Evolutionary conservation across 768 basidiomycete genomes (phyloP).

Genomic region (Panus rudis): DNA sequence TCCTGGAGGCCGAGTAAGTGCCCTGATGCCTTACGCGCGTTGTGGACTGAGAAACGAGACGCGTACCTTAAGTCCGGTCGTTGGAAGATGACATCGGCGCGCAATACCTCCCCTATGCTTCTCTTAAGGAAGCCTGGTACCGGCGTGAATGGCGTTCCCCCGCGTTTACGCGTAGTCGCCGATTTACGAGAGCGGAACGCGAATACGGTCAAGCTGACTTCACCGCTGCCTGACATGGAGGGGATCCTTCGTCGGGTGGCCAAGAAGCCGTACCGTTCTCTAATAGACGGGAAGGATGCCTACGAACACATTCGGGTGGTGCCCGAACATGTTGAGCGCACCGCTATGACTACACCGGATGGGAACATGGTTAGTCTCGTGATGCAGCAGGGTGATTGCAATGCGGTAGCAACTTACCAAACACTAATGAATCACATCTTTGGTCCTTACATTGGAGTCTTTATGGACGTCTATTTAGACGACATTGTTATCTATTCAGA

Average conservation of each 20-base stretch:
- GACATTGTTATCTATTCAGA: conserved; percentile 29
- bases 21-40: conserved; percentile 22
- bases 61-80: conserved; percentile 24
- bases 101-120: conserved; percentile 27
- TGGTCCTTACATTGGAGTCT: conserved; percentile 21
- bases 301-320: conserved; percentile 26
- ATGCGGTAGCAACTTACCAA: conserved; percentile 34
- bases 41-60: conserved; percentile 24
- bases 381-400: conserved; percentile 28
- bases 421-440: conserved; percentile 37
- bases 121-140: conserved; percentile 22
- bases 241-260: conserved; percentile 19
- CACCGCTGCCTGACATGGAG: conserved; percentile 23
- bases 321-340: conserved; percentile 19
- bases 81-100: conserved; percentile 22
- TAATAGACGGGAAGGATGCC: conserved; percentile 25
- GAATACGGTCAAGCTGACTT: conserved; percentile 23
- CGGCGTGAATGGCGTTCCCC: conserved; percentile 14
- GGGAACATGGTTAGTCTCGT: conserved; percentile 39
- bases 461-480: conserved; percentile 30
- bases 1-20: conserved; percentile 19
- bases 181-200: conserved; percentile 25
- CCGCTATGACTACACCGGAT: conserved; percentile 20
- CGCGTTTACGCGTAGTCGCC: conserved; percentile 17
- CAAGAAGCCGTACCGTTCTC: conserved; percentile 11